Evolutionary conservation across 2,329 filamentous ascomycete species (phyloP).

Genomic region (Pseudogymnoascus sp.): DNA sequence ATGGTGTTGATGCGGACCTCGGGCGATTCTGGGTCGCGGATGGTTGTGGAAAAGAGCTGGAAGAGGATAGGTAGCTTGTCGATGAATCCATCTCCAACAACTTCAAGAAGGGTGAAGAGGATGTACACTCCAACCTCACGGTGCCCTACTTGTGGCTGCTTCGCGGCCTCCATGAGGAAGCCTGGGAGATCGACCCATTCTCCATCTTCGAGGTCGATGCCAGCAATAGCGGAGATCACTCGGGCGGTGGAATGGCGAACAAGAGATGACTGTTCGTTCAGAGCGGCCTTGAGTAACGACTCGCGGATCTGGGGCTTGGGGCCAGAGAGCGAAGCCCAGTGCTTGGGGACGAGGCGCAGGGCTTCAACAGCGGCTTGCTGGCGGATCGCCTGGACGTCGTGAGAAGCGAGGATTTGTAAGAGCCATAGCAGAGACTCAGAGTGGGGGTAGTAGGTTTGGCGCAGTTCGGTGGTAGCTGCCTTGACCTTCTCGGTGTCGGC

Average conservation of each 20-base stretch:
- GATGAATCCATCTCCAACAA: constrained; percentile 73
- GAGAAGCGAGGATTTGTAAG: constrained; percentile 78
- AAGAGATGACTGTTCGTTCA: constrained; percentile 68
- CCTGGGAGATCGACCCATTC: constrained; percentile 77
- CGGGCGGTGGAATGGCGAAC: constrained; percentile 82
- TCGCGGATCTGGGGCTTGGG: constrained; percentile 76
- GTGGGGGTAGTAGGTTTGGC: constrained; percentile 86
- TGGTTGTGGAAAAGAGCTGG: constrained; percentile 74
- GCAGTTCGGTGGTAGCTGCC: constrained; percentile 78
- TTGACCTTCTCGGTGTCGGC: constrained; percentile 86
- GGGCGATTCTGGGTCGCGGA: constrained; percentile 80
- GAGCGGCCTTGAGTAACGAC: constrained; percentile 73
- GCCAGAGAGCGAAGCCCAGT: constrained; percentile 69
- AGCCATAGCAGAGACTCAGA: constrained; percentile 78
- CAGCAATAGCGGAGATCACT: constrained; percentile 78
- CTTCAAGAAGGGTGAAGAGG: constrained; percentile 84
- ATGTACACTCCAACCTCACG: constrained; percentile 90
- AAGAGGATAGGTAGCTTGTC: constrained; percentile 76
- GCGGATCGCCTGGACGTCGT: constrained; percentile 63
- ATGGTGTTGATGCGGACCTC: constrained; percentile 94
- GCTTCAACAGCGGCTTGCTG: constrained; percentile 91
- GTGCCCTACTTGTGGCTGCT: constrained; percentile 64
- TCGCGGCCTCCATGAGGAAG: constrained; percentile 70
- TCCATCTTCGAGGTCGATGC: constrained; percentile 76
- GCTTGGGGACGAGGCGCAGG: constrained; percentile 70